Base-by-base conservation (phyloP, 2,329 filamentous ascomycete species). In the Paecilomyces formosus region DNA sequence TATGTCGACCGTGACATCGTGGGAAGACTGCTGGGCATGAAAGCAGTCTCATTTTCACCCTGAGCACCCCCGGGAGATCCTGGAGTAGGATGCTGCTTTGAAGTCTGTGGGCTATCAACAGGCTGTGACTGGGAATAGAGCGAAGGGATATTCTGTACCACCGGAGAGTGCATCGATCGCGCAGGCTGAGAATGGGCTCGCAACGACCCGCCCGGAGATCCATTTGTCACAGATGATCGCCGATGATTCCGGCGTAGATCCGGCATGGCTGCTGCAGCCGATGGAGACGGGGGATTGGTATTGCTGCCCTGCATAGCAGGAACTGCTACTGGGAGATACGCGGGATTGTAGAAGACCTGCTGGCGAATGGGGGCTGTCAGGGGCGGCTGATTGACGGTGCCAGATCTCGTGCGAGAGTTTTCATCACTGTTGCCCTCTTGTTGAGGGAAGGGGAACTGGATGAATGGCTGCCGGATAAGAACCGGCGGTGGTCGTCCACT, bases 151-250 rank as follows among this genome's bases (percentile, higher is more conserved):
- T 60, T 68, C 50, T 69, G 70, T 53, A 70, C 62, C 50, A 62
- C 64, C 3, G 68, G 66, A 26, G 74, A 73, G 55, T 74, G 72
- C 18, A 78, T 63, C n/a, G 74, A 66, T 24, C 78, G 71, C n/a
- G 78, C 77, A 56, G 78, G 78, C 58, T 80, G 78, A n/a, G 78
- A 80, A 24, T 80, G 78, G n/a, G 78, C 78, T 57, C 78, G 69
- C 30, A 79, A 61, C 22, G 73, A 76, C 30, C 70, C 71, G 33
- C 72, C 73, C 3, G 77, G 72, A 21, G 76, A 75, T 8, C 71
- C 72, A 57, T 75, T 77, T 12, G 72, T 72, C 57, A 74, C 69
- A 3, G 77, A 79, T 12, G 77, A 76, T 56, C 78, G 72, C 52
- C 78, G 74, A 33, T 73, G 72, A 59, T 72, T 78, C 31, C 77